A percentile compares a stretch with the other conserved stretches of the same genome.
Evolutionary conservation across 2,329 filamentous ascomycete species (phyloP).

Genomic region (Aspergillus versicolor): DNA sequence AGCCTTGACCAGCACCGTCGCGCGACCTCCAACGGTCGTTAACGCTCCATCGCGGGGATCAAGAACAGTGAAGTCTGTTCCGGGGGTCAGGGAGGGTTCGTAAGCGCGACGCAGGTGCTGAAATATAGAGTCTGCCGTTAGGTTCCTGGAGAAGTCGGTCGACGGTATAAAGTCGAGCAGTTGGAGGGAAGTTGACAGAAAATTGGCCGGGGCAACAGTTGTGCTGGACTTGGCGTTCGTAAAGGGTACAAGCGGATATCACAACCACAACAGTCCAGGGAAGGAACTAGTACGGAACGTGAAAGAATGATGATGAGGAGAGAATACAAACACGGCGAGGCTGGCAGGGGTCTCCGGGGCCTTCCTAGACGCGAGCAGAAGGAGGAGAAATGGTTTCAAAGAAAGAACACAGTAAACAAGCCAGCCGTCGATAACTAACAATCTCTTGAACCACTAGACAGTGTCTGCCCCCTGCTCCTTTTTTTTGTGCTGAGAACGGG

Average conservation of each 20-base stretch:
- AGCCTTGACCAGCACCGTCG: constrained; percentile 38
- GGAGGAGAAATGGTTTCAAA: constrained; percentile 10
- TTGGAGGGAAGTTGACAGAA: constrained; percentile 12
- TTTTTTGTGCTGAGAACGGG: constrained; percentile 14
- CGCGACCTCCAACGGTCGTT: constrained; percentile 35
- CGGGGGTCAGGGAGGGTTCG: neutral
- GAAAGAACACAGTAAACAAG: constrained; percentile 16
- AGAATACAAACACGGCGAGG: constrained; percentile 11
- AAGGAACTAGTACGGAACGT: constrained; percentile 5
- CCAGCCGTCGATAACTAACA: constrained; percentile 15
- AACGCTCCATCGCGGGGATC: constrained; percentile 41
- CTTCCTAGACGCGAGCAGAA: constrained; percentile 9
- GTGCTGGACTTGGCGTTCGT: constrained; percentile 20
- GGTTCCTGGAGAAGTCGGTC: constrained; percentile 1
- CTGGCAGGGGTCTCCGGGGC: neutral
- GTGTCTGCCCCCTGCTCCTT: constrained; percentile 22
- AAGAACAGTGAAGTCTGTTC: constrained; percentile 22
- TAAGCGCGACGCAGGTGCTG: neutral
- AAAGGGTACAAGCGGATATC: constrained; percentile 20
- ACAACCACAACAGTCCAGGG: constrained; percentile 10
- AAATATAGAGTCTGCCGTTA: neutral
- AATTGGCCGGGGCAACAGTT: constrained; percentile 21
- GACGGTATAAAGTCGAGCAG: constrained; percentile 1
- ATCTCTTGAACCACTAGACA: constrained; percentile 11
- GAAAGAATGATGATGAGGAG: constrained; percentile 3